Evolutionary conservation across 2,329 filamentous ascomycete species (phyloP).

Genomic region (Dryadomyces sulphureus): DNA sequence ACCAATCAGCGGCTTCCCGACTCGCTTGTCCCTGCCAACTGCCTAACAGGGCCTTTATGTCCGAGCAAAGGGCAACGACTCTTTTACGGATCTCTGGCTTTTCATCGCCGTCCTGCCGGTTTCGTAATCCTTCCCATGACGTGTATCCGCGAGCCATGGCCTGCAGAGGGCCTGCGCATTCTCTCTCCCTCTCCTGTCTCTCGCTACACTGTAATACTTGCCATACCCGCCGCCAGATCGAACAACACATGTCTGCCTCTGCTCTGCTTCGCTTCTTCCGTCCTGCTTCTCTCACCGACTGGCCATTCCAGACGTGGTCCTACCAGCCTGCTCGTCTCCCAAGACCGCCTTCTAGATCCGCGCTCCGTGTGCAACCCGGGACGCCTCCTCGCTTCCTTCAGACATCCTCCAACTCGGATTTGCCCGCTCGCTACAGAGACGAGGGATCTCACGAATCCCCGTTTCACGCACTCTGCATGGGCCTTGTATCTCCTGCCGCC

Average conservation of each 20-base stretch:
- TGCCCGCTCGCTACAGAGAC: background rate
- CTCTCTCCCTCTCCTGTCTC: background rate
- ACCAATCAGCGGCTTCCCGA: constrained; percentile 19
- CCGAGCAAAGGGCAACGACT: background rate
- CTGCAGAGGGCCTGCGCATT: background rate
- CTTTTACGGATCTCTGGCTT: background rate
- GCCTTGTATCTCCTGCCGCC: background rate
- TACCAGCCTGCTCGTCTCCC: too few relatives aligned
- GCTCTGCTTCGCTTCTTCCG: too few relatives aligned
- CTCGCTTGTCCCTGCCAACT: constrained; percentile 17
- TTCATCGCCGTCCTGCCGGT: background rate
- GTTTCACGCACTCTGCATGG: background rate
- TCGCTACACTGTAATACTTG: background rate
- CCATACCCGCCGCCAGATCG: too few relatives aligned
- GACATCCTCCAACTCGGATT: background rate
- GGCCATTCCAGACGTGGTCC: too few relatives aligned
- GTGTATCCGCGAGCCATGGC: too few relatives aligned
- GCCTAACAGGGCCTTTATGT: background rate
- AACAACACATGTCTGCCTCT: too few relatives aligned
- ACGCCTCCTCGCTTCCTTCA: background rate
- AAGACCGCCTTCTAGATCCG: background rate
- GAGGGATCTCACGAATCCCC: background rate
- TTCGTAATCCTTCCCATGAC: background rate
- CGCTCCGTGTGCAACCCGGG: background rate
- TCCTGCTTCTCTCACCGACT: background rate